Base-by-base conservation (phyloP, 2,329 filamentous ascomycete species). In the Ascochyta fabae region DNA sequence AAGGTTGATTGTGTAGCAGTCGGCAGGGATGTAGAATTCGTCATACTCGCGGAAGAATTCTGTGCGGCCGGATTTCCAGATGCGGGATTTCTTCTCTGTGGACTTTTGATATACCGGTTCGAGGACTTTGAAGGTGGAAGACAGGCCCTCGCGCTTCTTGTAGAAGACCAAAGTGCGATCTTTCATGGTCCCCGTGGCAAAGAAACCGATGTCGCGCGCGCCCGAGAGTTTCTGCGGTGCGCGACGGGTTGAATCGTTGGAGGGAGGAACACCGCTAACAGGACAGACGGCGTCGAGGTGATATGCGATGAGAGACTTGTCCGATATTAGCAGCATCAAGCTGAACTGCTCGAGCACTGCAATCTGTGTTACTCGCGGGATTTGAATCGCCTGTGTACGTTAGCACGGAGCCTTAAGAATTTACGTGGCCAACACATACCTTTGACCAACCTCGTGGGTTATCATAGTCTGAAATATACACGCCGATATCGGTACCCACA, bases 31-130 rank as follows among this genome's bases (percentile, higher is more conserved):
- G 78, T 98, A 99, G 77, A 99, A 99, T 66, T 98, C 95, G 78
- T 99, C 95, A 74, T 93, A 99, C 72, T 99, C 95, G 60, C 95
- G 89, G 86, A 98, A 99, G 67, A 94, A 94, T 67, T 99, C 95
- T 0, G 94, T 97, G 56, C 85, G 87, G 19, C 92, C 92, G 9
- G 84, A 84, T 16, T 87, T 80, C 71, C 86, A 87, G 61, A 88
- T 80, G 8, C 91, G 87, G 4, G 87, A 85, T 67, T 88, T 91
- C 80, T 90, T 94, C 70, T 96, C 91, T 0, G 90, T 88, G 0
- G 92, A 90, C 72, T 96, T 97, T 65, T 97, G 93, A 70, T 95
- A 90, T 24, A 99, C 92, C 0, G 95, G 95, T 74, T 99, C 95
- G 8, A 99, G 86, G 12, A 99, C 92, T 79, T 93, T 98, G 84